These are phyloP conservation scores for Magnusiomyces ingens DNA, from an alignment of 1,139 yeast species.

Conservation along the genomic window DNA sequence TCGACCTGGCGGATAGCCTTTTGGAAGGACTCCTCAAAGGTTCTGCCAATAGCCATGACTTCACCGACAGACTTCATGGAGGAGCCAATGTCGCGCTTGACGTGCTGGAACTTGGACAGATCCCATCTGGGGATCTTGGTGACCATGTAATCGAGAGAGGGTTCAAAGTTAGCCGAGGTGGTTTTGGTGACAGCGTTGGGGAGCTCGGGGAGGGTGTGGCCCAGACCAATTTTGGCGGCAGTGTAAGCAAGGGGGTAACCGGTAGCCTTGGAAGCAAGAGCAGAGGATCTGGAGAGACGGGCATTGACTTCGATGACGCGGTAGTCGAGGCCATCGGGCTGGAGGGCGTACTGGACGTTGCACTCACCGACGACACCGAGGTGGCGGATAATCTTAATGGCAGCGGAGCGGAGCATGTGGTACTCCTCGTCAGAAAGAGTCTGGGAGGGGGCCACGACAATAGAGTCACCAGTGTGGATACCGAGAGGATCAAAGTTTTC, in stretches of 20 bases:
- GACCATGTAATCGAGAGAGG: constrained; percentile 94
- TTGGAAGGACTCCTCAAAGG: constrained; percentile 96
- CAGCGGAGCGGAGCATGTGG: constrained; percentile 96
- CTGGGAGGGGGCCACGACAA: constrained; percentile 98
- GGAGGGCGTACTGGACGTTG: constrained; percentile 94
- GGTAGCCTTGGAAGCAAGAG: constrained; percentile 96
- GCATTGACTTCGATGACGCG: constrained; percentile 98
- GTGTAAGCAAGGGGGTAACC: constrained; percentile 98
- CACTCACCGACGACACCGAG: constrained; percentile 99
- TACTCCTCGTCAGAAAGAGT: constrained; percentile 95
- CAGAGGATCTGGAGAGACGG: constrained; percentile 94
- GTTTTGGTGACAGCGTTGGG: constrained; percentile 94
- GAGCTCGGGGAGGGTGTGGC: constrained; percentile 88
- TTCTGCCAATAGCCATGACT: constrained; percentile 97
- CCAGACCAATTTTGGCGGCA: constrained; percentile 95
- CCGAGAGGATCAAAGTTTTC: constrained; percentile 98
- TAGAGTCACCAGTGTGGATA: constrained; percentile 98
- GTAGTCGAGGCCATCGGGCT: constrained; percentile 92
- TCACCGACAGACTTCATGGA: constrained; percentile 99
- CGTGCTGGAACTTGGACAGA: constrained; percentile 90
- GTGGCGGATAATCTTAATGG: constrained; percentile 94
- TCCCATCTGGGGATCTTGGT: constrained; percentile 99
- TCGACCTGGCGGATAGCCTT: constrained; percentile 97
- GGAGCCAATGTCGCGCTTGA: constrained; percentile 78
- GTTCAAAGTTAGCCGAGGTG: constrained; percentile 96